Conservation (phyloP, 139 green algal species). For the Trebouxia sp. region DNA sequence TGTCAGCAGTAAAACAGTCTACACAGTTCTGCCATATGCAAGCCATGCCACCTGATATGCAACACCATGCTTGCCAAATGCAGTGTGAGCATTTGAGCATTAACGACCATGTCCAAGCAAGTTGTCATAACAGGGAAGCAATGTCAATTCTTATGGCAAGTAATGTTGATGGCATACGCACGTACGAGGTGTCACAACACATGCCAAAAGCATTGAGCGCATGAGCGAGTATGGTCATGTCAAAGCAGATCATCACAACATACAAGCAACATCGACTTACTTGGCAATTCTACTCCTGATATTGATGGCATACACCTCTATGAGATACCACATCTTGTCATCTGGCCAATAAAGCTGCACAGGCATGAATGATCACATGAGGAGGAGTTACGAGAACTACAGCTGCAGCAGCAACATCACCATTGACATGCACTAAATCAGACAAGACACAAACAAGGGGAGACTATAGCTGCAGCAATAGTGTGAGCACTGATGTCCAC, state of each 20-base stretch:
- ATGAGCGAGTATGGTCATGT: background rate
- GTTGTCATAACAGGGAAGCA: too few relatives aligned
- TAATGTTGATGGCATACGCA: too few relatives aligned
- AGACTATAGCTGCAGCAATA: too few relatives aligned
- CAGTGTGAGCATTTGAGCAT: too few relatives aligned
- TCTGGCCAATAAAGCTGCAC: constrained; percentile 89
- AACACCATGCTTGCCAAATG: too few relatives aligned
- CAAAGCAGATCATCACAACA: background rate
- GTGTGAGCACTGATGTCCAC: background rate
- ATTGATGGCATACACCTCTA: constrained; percentile 77
- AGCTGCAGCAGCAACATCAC: background rate
- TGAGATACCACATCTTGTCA: constrained; percentile 85
- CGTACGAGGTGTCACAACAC: too few relatives aligned
- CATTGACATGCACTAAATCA: too few relatives aligned
- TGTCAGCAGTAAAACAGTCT: background rate
- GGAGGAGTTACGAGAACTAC: too few relatives aligned
- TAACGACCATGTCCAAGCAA: too few relatives aligned
- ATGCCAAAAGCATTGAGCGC: background rate
- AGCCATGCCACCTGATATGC: too few relatives aligned
- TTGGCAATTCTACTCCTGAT: constrained; percentile 65
- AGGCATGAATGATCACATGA: background rate
- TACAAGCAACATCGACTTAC: constrained; percentile 50
- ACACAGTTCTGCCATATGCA: background rate
- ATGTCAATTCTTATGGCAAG: too few relatives aligned
- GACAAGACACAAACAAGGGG: too few relatives aligned